Evolutionary conservation across 2,329 filamentous ascomycete genomes (phyloP), one percentile per base, ranked within the genome.

Genomic region (Thielaviopsis populi): DNA sequence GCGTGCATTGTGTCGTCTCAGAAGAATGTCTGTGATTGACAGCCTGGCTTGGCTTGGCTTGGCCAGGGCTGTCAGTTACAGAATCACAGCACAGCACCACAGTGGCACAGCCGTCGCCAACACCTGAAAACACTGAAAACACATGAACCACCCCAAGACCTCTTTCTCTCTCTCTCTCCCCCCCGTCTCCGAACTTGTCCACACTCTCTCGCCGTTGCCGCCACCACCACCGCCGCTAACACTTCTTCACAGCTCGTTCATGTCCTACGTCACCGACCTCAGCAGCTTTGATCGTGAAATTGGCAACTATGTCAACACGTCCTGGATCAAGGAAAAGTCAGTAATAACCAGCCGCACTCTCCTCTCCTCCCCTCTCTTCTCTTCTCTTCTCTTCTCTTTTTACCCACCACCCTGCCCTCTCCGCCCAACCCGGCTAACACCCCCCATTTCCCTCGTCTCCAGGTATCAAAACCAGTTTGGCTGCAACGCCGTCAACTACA

Each of bases 401-500:
- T 33, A 33, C 7, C 33, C 33, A n/a, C 19, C 15, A 19, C 22
- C 37, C 19, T 46, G 5, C 22, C 11, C n/a, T 17, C 33, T n/a
- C n/a, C n/a, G n/a, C n/a, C n/a, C n/a, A n/a, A n/a, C n/a, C n/a
- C n/a, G n/a, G n/a, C n/a, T 58, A 66, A 50, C 46, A 50, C 15
- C 2, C 11, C 19, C 7, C 15, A 1, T 15, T 13, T 4, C 46
- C 0, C 10, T n/a, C n/a, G n/a, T n/a, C n/a, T 67, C 30, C 63
- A 97, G 92, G 78, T 99, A 92, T 75, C 80, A 88, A 73, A 79
- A 81, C 62, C 78, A 90, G 59, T 82, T 99, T 68, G 92, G 92
- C 64, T 99, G 94, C 73, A 79, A 82, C 59, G 81, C 82, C 67
- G 79, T 96, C 70, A 83, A 94, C 70, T 80, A 91, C 64, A 83